phyloP scores from a whole-genome alignment of 1,284 basidiomycete species.

The Melanopsichium pennsylvanicum region DNA sequence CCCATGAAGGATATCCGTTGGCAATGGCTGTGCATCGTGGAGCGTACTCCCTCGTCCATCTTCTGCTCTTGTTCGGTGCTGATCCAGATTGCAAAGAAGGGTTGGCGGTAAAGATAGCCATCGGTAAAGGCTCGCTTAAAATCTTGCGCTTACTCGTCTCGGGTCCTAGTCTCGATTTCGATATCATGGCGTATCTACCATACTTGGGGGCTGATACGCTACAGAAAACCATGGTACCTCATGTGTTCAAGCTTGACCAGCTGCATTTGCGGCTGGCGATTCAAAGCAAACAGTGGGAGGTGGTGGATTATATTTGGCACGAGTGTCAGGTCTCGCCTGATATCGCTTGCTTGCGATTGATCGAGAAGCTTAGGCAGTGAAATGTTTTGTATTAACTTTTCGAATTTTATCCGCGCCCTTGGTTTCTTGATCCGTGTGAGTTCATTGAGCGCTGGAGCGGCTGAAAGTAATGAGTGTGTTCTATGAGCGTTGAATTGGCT shows the following conservation, averaged over 20 bases:
- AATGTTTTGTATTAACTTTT: too few species aligned
- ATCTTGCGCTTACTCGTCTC: constrained; percentile 20
- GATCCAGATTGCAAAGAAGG: constrained; percentile 25
- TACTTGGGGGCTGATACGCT: background rate
- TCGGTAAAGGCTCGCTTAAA: constrained; percentile 17
- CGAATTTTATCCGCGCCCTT: too few species aligned
- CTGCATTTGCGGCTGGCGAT: constrained; percentile 24
- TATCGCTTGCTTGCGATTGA: constrained; percentile 25
- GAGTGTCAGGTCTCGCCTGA: constrained; percentile 27
- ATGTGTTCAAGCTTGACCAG: constrained; percentile 11
- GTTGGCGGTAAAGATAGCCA: constrained; percentile 33
- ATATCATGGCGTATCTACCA: background rate
- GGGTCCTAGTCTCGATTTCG: constrained; percentile 3
- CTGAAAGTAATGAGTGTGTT: too few species aligned
- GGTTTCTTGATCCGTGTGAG: too few species aligned
- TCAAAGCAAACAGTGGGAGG: constrained; percentile 12
- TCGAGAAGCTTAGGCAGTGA: constrained; percentile 22
- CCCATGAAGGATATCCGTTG: constrained; percentile 34
- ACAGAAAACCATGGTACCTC: too few species aligned
- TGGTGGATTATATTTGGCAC: constrained; percentile 43
- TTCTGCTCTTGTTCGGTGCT: constrained; percentile 28
- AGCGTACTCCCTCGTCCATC: constrained; percentile 15
- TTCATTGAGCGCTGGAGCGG: too few species aligned
- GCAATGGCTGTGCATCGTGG: constrained; percentile 38
- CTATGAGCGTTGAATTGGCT: too few species aligned